Base-by-base conservation (phyloP, 352 stramenopile genomes). In the Phytophthora aleatoria region DNA sequence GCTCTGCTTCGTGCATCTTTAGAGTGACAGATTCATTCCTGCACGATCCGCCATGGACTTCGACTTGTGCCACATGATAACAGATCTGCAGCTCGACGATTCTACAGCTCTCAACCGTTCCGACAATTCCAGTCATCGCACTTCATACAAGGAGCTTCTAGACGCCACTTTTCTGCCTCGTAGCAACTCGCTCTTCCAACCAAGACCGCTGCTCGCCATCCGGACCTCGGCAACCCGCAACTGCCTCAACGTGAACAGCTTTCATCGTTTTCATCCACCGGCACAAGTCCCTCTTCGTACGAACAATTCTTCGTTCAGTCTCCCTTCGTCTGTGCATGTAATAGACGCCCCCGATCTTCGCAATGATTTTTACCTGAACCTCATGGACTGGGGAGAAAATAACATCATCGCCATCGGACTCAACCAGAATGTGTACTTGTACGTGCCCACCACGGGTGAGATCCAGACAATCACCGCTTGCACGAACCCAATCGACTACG, bases 331-430 rank as follows among this genome's bases (percentile, higher is more conserved):
- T 3, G 73, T 63, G 11, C 80, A 92, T n/a, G 97, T 99, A 62
- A 71, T 99, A 11, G 97, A 99, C 77, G 97, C 96, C 7, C 97
- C 97, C 0, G 94, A 98, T 50, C 73, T 99, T 26, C 83, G 97
- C 10, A 95, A 99, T 74, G 96, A 99, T 69, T 99, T 98, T 78
- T 98, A 99, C 67, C 71, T 99, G 31, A 99, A 99, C 71, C 74
- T 99, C 15, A 77, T 99, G 13, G 95, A 91, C 31, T 99, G 97
- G 97, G 90, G 92, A 51, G 69, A 81, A 48, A 96, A 90, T 67
- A 98, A 98, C 75, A 63, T 98, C 43, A 71, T 99, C 27, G 96
- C 97, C 1, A 94, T 99, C 3, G 97, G 95, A 16, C 79, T 99
- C 7, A 79, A 83, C 28, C 85, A 98, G 52, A 90, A 82, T 30